phyloP scores from a whole-genome alignment of 768 basidiomycete genomes.

The Tricholoma furcatifolium region DNA sequence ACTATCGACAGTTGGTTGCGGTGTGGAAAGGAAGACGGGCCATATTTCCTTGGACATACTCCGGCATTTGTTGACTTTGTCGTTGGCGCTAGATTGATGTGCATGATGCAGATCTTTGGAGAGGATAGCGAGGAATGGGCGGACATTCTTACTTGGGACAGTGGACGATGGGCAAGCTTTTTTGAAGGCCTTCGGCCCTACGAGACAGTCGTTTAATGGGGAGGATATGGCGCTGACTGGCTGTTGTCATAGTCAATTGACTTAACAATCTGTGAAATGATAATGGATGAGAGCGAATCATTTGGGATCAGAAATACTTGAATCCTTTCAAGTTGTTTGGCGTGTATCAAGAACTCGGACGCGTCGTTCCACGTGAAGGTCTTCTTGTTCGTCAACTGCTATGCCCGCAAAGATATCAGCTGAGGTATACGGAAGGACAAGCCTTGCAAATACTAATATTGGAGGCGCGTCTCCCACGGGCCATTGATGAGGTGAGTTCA shows the following conservation, averaged over 20 bases:
- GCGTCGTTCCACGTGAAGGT: not conserved
- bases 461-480: conserved; percentile 46
- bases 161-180: conserved; percentile 26
- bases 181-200: conserved; percentile 21
- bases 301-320: too few species aligned
- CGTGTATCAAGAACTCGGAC: not conserved
- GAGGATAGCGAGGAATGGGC: conserved; percentile 29
- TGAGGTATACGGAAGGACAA: conserved; percentile 15
- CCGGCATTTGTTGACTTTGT: conserved; percentile 30
- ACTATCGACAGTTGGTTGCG: conserved; percentile 16
- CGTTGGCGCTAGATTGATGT: conserved; percentile 23
- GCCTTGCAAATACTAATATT: not conserved
- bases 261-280: too few species aligned
- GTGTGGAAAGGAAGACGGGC: conserved; percentile 19
- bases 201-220: conserved; percentile 6
- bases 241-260: not conserved
- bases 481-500: conserved; percentile 64
- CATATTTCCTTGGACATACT: conserved; percentile 24
- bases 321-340: not conserved
- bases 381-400: not conserved
- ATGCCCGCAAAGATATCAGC: conserved; percentile 29
- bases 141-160: conserved; percentile 25
- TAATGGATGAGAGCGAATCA: too few species aligned
- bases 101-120: conserved; percentile 21
- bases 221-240: not conserved